Evolutionary conservation across 2,329 filamentous ascomycete genomes (phyloP).

Genomic region (Aspergillus calidoustus): DNA sequence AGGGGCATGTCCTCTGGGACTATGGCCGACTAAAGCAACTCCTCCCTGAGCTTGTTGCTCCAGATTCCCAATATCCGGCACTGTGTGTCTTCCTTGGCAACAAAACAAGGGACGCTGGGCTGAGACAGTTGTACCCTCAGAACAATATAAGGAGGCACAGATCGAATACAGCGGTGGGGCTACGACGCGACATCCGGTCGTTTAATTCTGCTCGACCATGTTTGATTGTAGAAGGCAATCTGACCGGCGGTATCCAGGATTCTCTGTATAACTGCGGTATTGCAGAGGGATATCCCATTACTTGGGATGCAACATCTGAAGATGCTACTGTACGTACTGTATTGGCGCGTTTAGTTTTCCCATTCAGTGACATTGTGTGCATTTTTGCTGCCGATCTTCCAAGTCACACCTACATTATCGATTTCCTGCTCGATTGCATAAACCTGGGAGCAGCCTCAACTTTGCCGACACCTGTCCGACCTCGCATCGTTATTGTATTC

Average conservation of each 20-base stretch:
- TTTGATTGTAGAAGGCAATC: constrained; percentile 1
- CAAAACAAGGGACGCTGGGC: constrained; percentile 1
- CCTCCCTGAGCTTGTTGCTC: constrained; percentile 1
- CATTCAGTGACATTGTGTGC: constrained; percentile 1
- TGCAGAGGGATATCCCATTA: neutral
- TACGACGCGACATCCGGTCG: constrained; percentile 2
- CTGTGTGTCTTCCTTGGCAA: constrained; percentile 8
- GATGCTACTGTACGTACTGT: neutral
- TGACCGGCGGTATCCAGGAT: neutral
- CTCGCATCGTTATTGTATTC: constrained; percentile 1
- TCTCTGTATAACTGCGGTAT: neutral
- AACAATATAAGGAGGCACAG: constrained; percentile 3
- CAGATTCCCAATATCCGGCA: neutral
- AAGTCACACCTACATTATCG: neutral
- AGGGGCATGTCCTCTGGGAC: neutral
- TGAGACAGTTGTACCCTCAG: constrained; percentile 1
- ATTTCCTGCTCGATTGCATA: neutral
- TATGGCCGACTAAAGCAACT: constrained; percentile 1
- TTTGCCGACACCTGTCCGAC: constrained; percentile 1
- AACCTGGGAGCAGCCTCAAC: constrained; percentile 1
- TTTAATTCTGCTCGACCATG: constrained; percentile 2
- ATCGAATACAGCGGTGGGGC: constrained; percentile 1
- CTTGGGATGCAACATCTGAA: neutral
- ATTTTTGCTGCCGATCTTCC: constrained; percentile 4
- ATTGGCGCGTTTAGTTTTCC: constrained; percentile 1